Conservation (phyloP, 352 stramenopile species). For the Phytophthora pisi region DNA sequence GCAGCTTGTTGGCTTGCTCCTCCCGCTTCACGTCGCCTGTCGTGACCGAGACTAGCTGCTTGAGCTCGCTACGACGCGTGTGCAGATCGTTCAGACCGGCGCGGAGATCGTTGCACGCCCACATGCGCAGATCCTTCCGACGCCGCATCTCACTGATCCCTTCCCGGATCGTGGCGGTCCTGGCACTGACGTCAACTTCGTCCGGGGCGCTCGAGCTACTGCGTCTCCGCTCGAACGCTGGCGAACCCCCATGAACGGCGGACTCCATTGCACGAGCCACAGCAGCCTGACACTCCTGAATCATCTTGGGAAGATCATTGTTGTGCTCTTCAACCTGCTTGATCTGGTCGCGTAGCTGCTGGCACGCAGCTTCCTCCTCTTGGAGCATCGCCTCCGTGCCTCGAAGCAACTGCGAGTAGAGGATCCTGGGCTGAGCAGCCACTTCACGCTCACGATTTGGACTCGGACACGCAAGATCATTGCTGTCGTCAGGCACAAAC, state of each 20-base stretch:
- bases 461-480: background rate
- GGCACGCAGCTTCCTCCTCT: slow-evolving; percentile 24
- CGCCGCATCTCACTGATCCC: slow-evolving; percentile 46
- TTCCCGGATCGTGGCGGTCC: slow-evolving; percentile 39
- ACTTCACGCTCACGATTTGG: background rate
- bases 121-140: slow-evolving; percentile 54
- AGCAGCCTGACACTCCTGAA: slow-evolving; percentile 34
- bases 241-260: slow-evolving; percentile 5
- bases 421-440: slow-evolving; percentile 18
- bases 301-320: slow-evolving; percentile 38
- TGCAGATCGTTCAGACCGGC: slow-evolving; percentile 55
- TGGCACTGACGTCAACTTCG: slow-evolving; percentile 13
- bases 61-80: slow-evolving; percentile 62
- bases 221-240: background rate
- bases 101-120: slow-evolving; percentile 64
- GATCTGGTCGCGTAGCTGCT: slow-evolving; percentile 27
- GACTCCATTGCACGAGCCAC: slow-evolving; percentile 26
- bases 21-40: slow-evolving; percentile 59
- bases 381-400: slow-evolving; percentile 36
- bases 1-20: slow-evolving; percentile 56
- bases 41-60: slow-evolving; percentile 55
- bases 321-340: slow-evolving; percentile 30
- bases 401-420: slow-evolving; percentile 43
- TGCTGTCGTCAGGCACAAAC: background rate
- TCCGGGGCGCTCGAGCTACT: background rate